Base-by-base conservation (phyloP, 2,329 filamentous ascomycete genomes). In the Paracorniculantispora psalliotae region DNA sequence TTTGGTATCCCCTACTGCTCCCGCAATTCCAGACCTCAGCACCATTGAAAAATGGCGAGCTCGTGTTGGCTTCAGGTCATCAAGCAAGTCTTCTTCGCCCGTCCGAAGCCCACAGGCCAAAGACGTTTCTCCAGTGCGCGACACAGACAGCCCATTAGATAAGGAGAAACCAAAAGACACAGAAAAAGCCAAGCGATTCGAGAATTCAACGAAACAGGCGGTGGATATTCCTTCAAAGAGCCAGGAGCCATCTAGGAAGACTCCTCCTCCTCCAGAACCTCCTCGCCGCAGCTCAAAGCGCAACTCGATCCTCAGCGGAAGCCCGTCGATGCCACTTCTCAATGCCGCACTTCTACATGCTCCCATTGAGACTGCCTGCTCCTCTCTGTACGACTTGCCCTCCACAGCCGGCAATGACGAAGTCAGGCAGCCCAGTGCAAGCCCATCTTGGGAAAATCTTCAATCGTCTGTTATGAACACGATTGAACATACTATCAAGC, bases 1-100 rank as follows among this genome's bases (percentile, higher is more conserved):
- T 1, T 58, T 67, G 9, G 61, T 68, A 7, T 67, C 68, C 0
- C 66, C 70, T 1, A 67, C 68, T 13, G 64, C 69, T 1, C 65
- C 70, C 1, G 57, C 67, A 0, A 60, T 68, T 19, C 68, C 71
- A 5, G 72, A 73, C 2, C 64, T 68, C 3, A 64, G 68, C 51
- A 72, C 69, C 25, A 70, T 75, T 6, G 67, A 70, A 33, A 69
- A 67, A 59, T 72, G 69, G 71, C 65, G 67, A 12, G 64, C 63
- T 13, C 66, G 64, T 26, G 64, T 70, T 37, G 68, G 68, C 10
- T 60, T 69, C 25, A 67, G 62, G 48, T 41, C 37, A 3, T 58
- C 59, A n/a, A 61, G 51, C 44, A 47, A 59, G 39, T 59, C 56
- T 46, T 39, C 56, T 9, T 28, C 56, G 10, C 44, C 33, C 33